Percentiles rank a stretch among this genome's conserved stretches.
phyloP scores from a whole-genome alignment of 768 basidiomycete species.

The Galerina marginata region DNA sequence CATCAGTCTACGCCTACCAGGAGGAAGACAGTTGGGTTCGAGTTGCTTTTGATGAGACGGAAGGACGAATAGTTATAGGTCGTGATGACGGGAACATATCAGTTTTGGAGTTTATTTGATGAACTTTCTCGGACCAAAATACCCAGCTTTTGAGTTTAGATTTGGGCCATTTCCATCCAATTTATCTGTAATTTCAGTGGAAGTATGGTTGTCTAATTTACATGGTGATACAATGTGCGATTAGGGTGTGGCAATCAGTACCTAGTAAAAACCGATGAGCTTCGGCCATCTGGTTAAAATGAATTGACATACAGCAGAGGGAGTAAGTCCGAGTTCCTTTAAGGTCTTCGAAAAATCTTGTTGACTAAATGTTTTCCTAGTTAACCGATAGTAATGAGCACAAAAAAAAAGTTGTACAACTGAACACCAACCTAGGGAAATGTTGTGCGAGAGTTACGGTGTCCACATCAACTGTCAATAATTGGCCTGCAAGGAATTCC shows the following conservation, averaged over 20 bases:
- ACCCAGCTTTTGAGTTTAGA: neutral
- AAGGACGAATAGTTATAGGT: conserved; percentile 52
- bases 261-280: conserved; percentile 36
- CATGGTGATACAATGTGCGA: conserved; percentile 17
- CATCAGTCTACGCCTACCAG: conserved; percentile 50
- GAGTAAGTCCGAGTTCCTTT: conserved; percentile 86
- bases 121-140: neutral
- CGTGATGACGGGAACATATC: conserved; percentile 52
- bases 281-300: neutral
- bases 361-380: conserved; percentile 77
- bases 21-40: conserved; percentile 56
- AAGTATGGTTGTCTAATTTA: conserved; percentile 11
- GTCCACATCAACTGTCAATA: conserved; percentile 70
- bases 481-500: conserved; percentile 84
- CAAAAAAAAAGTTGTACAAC: neutral
- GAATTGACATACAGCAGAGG: conserved; percentile 71
- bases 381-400: conserved; percentile 3
- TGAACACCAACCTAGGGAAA: conserved; percentile 75
- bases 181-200: neutral
- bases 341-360: conserved; percentile 82
- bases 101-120: conserved; percentile 45
- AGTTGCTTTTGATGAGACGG: conserved; percentile 51
- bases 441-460: conserved; percentile 79
- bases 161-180: neutral
- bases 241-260: conserved; percentile 57